Evolutionary conservation across 345 rosid genomes (phyloP), one percentile per base, ranked within the genome.

Genomic region (Eucalyptus sp.): DNA sequence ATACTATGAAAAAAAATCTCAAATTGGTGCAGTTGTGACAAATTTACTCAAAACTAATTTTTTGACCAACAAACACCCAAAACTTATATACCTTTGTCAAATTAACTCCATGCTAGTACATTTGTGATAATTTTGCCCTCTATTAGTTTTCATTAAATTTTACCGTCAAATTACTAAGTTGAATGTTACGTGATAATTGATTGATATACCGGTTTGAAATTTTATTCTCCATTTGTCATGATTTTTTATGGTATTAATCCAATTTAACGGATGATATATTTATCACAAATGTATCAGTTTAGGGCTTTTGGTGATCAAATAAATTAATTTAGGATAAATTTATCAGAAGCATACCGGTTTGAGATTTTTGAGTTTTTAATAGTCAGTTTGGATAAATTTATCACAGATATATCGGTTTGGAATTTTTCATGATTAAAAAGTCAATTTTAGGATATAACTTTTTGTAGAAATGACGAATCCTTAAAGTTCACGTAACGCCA

Each of bases 261-360:
- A 52, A 52, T 52, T 52, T 52, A 20, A 52, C 0, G 0, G 10
- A 8, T 0, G 1, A 0, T 52, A 7, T 51, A 51, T 17, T 52
- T 52, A 52, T 52, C 0, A 7, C 0, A 7, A 3, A 52, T 7
- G 2, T 0, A 52, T 52, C 1, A 7, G 0, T 52, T 52, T 52
- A 52, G 0, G 25, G 0, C 3, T 52, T 52, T 52, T 52, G 2
- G 4, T 0, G 2, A 1, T 18, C 0, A 52, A 52, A 52, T 7
- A 52, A 52, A 52, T 52, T 18, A 18, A 1, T 52, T 52, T 18
- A 1, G 0, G 0, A 0, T 52, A 52, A 52, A 52, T 52, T 52
- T 52, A 52, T 52, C 1, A 20, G 0, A 7, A 7, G 0, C 1
- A 0, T 52, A 7, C 0, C 1, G 4, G 0, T 20, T 52, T 18